phyloP scores from a whole-genome alignment of 2,329 filamentous ascomycete genomes.

The Pezicula neosporulosa region DNA sequence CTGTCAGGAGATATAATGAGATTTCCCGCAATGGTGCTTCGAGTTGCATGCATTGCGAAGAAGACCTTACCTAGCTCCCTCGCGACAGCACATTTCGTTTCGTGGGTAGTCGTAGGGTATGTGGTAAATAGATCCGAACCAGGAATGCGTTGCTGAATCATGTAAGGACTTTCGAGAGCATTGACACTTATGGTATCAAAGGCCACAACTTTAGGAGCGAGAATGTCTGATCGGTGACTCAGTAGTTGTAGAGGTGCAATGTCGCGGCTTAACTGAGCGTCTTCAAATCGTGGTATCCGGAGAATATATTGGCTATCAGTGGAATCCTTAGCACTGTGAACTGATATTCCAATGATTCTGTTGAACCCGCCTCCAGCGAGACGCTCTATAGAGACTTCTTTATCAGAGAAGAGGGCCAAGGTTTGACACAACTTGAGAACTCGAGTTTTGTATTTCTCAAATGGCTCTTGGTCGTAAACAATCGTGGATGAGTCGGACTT shows the following conservation, averaged over 20 bases:
- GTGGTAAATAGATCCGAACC: slow-evolving; percentile 1
- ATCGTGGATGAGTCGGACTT: too few relatives aligned
- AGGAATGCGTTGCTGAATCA: slow-evolving; percentile 5
- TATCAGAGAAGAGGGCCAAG: too few relatives aligned
- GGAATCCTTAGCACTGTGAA: background rate
- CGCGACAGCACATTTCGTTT: too few relatives aligned
- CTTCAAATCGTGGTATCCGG: slow-evolving; percentile 4
- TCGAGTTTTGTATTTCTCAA: too few relatives aligned
- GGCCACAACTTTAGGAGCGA: background rate
- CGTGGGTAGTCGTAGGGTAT: background rate
- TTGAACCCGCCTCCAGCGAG: too few relatives aligned
- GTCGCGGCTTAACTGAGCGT: slow-evolving; percentile 1
- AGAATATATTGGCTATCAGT: slow-evolving; percentile 1
- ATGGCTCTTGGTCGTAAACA: too few relatives aligned
- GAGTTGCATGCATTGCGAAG: too few relatives aligned
- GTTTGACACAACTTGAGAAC: too few relatives aligned
- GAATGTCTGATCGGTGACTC: background rate
- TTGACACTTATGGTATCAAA: slow-evolving; percentile 4
- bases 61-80: too few relatives aligned
- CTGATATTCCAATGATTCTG: background rate
- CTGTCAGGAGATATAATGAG: too few relatives aligned
- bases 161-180: slow-evolving; percentile 6
- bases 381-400: background rate
- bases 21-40: too few relatives aligned
- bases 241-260: slow-evolving; percentile 4